phyloP scores from a whole-genome alignment of 495 filamentous ascomycete species.

The Penicillium antarcticum region DNA sequence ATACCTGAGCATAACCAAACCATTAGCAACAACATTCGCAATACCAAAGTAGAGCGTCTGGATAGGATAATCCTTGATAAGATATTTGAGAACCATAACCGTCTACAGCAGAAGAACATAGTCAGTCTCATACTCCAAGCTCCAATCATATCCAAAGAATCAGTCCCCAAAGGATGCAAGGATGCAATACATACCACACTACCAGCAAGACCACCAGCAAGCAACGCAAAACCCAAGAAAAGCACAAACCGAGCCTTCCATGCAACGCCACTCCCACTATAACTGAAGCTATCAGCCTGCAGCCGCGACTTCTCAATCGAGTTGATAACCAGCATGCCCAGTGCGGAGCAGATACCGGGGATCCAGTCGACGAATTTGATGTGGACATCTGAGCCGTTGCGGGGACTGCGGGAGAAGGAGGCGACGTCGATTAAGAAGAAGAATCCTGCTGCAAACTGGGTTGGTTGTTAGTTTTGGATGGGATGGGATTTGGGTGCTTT shows the following conservation, averaged over 20 bases:
- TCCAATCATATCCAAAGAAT: not conserved
- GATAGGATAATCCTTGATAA: conserved; percentile 72
- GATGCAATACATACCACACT: conserved; percentile 64
- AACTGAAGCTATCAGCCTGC: conserved; percentile 80
- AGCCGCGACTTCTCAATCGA: conserved; percentile 90
- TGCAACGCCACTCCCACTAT: conserved; percentile 80
- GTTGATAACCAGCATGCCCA: conserved; percentile 99
- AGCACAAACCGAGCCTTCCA: conserved; percentile 96
- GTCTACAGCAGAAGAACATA: conserved; percentile 37
- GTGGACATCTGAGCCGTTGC: conserved; percentile 79
- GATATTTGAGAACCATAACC: conserved; percentile 88
- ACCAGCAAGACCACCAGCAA: conserved; percentile 93
- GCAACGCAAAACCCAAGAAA: conserved; percentile 89
- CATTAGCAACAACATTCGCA: conserved; percentile 87
- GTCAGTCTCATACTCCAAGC: not conserved
- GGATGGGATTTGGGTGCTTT: not conserved
- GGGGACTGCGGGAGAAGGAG: conserved; percentile 74
- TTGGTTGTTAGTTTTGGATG: conserved; percentile 14
- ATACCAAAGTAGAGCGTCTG: conserved; percentile 91
- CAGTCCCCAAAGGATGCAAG: too few relatives aligned
- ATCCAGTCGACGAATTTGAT: conserved; percentile 99
- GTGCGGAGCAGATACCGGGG: conserved; percentile 85
- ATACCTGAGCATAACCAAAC: conserved; percentile 81
- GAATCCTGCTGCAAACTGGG: conserved; percentile 92
- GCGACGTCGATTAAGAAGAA: conserved; percentile 93